A percentile compares a stretch with the other conserved stretches of the same genome.
These are phyloP conservation scores for Aspergillus nidulans DNA, from an alignment of 495 filamentous ascomycete species.

Conservation along the genomic window DNA sequence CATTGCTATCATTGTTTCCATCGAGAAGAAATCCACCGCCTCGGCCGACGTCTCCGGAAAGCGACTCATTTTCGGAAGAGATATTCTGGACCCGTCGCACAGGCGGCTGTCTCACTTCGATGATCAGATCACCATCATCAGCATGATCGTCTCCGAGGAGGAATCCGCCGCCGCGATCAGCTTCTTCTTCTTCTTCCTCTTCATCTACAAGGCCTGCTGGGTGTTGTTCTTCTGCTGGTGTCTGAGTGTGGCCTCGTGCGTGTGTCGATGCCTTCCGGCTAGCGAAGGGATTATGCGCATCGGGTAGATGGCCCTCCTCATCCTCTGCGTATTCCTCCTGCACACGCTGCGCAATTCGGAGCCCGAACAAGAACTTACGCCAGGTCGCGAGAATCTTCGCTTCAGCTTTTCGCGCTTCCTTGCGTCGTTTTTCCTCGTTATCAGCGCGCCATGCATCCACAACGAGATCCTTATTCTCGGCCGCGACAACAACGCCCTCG, in stretches of 20 bases:
- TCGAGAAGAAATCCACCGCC: neutral
- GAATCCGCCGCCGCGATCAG: conserved; percentile 22
- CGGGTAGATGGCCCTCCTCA: conserved; percentile 25
- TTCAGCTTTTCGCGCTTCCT: conserved; percentile 77
- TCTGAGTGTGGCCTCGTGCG: conserved; percentile 3
- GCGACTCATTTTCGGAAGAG: neutral
- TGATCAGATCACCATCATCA: conserved; percentile 10
- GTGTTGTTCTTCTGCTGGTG: neutral
- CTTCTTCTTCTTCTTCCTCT: conserved; percentile 23
- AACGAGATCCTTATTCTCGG: conserved; percentile 67
- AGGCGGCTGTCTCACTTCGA: conserved; percentile 11
- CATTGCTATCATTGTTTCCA: neutral
- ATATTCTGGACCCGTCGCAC: neutral
- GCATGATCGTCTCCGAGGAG: conserved; percentile 16
- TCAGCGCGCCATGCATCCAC: conserved; percentile 79
- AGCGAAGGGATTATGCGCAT: conserved; percentile 39
- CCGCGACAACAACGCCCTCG: conserved; percentile 82
- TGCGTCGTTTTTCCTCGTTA: conserved; percentile 70
- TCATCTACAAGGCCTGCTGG: neutral
- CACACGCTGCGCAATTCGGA: conserved; percentile 77
- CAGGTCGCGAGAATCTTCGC: conserved; percentile 71
- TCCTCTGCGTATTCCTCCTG: conserved; percentile 70
- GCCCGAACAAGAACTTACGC: conserved; percentile 80
- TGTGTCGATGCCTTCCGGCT: conserved; percentile 11
- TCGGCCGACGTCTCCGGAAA: neutral